A percentile compares a stretch with the other conserved stretches of the same genome.
Conservation (phyloP, 495 filamentous ascomycete genomes). For the Xylaria sp. region DNA sequence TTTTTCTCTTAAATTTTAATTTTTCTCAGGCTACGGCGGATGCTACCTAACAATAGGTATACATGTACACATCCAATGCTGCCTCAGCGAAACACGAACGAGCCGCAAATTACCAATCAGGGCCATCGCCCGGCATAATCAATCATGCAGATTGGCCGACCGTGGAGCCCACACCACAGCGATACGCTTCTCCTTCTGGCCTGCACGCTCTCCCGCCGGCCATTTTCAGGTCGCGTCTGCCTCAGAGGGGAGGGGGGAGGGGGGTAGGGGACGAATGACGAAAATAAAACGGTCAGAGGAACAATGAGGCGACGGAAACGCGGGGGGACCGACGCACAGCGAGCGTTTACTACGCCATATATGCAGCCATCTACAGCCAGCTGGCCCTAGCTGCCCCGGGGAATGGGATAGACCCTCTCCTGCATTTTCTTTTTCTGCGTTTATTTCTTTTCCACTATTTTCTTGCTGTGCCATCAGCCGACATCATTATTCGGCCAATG, state of each 20-base stretch:
- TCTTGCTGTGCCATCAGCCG: conserved; percentile 28
- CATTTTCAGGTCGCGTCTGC: conserved; percentile 23
- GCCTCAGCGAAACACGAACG: conserved; percentile 35
- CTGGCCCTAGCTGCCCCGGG: conserved; percentile 14
- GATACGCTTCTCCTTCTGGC: conserved; percentile 33
- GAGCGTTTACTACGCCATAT: conserved; percentile 25
- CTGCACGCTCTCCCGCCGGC: conserved; percentile 23
- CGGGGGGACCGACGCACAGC: conserved; percentile 19
- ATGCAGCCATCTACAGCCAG: conserved; percentile 26
- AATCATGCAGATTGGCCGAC: conserved; percentile 41
- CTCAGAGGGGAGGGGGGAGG: background rate
- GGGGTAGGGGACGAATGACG: conserved; percentile 12
- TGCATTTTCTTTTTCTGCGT: conserved; percentile 1
- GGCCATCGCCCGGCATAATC: conserved; percentile 40
- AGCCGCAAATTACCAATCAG: conserved; percentile 40
- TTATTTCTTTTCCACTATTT: conserved; percentile 17
- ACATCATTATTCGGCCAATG: conserved; percentile 23
- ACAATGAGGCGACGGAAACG: conserved; percentile 26
- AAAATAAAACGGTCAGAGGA: conserved; percentile 26
- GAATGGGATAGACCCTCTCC: conserved; percentile 22
- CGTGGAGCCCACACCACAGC: conserved; percentile 36
- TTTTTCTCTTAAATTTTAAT: too few relatives aligned
- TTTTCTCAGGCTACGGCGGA: conserved; percentile 46
- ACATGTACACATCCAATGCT: conserved; percentile 38
- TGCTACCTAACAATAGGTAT: conserved; percentile 41